Evolutionary conservation across 768 basidiomycete genomes (phyloP).

Genomic region (Mycena galericulata): DNA sequence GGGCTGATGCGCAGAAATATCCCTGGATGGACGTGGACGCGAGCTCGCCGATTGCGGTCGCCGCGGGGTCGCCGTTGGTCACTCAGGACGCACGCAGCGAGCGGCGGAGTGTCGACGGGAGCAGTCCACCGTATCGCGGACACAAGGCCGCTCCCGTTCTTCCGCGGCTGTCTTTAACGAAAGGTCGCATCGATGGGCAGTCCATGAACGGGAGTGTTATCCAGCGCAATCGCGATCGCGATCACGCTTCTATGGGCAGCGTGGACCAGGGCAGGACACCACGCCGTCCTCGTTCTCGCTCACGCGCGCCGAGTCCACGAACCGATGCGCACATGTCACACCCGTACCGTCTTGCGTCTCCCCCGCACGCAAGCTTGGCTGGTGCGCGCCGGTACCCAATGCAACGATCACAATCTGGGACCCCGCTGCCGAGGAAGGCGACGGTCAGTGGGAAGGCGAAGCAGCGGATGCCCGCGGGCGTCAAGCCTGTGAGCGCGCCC

Average conservation of each 20-base stretch:
- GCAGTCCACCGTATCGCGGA: background rate
- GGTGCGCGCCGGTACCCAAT: background rate
- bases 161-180: constrained; percentile 3
- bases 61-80: background rate
- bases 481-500: background rate
- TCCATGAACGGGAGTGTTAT: background rate
- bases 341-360: constrained; percentile 11
- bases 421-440: constrained; percentile 18
- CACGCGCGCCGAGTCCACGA: constrained; percentile 28
- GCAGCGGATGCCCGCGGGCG: background rate
- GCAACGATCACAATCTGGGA: background rate
- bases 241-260: constrained; percentile 14
- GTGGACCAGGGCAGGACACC: constrained; percentile 1
- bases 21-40: background rate
- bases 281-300: too few species aligned
- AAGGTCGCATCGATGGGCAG: background rate
- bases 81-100: background rate
- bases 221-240: constrained; percentile 6
- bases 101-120: background rate
- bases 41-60: background rate
- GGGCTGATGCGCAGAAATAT: background rate
- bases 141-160: background rate
- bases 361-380: background rate
- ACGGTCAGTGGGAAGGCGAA: constrained; percentile 1
- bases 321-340: background rate